A percentile compares a stretch with the other conserved stretches of the same genome.
These are phyloP conservation scores for Physaria fendleri DNA, from an alignment of 345 rosid genomes.

Conservation along the genomic window DNA sequence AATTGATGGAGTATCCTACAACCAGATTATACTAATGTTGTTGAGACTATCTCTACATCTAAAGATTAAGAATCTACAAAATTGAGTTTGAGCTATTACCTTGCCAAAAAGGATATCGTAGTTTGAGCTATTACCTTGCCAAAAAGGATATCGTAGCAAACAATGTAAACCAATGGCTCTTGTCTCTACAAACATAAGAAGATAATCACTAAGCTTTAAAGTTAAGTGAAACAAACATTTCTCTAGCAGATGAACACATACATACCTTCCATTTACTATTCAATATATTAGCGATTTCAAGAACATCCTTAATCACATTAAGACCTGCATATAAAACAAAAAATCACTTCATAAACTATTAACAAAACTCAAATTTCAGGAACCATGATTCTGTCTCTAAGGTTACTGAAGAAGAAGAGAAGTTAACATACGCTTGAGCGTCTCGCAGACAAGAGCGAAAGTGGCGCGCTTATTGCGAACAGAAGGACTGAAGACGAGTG, in stretches of 20 bases:
- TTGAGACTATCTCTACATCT: too few species aligned
- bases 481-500: slow-evolving; percentile 74
- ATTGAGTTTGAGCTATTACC: slow-evolving; percentile 52
- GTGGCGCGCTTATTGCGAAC: slow-evolving; percentile 80
- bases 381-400: too few species aligned
- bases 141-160: slow-evolving; percentile 68
- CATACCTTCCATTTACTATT: slow-evolving; percentile 80
- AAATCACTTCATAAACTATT: not conserved
- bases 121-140: slow-evolving; percentile 61
- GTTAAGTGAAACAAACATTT: not conserved
- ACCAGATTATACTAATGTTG: too few species aligned
- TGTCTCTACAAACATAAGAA: slow-evolving; percentile 53
- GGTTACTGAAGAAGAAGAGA: not conserved
- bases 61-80: too few species aligned
- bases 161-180: slow-evolving; percentile 59
- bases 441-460: slow-evolving; percentile 88
- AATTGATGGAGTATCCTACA: slow-evolving; percentile 45
- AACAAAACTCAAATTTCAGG: not conserved
- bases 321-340: slow-evolving; percentile 47
- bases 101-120: slow-evolving; percentile 74
- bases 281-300: slow-evolving; percentile 49
- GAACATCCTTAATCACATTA: slow-evolving; percentile 55
- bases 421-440: slow-evolving; percentile 58
- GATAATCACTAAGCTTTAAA: not conserved
- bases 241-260: not conserved